These are phyloP conservation scores for Delphinella strobiligena DNA, from an alignment of 2,329 filamentous ascomycete species.

Conservation along the genomic window DNA sequence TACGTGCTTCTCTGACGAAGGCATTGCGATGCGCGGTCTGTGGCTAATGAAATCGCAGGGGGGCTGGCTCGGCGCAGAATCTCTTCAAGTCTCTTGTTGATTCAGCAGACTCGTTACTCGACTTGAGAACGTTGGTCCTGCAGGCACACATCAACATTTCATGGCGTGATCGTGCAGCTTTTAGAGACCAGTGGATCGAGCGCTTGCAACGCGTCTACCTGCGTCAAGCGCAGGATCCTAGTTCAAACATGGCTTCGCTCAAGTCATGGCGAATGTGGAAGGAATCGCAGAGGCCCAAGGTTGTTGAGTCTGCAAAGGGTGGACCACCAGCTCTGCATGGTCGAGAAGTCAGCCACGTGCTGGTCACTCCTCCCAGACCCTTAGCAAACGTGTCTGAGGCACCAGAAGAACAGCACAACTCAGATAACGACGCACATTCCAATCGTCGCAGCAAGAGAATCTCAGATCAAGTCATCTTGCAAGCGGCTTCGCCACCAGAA, in stretches of 20 bases:
- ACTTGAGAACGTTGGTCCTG: constrained; percentile 59
- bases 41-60: constrained; percentile 17
- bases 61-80: constrained; percentile 52
- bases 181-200: constrained; percentile 67
- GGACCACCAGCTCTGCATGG: too few relatives aligned
- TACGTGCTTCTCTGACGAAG: not conserved
- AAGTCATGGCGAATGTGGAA: constrained; percentile 31
- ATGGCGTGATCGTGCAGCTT: constrained; percentile 71
- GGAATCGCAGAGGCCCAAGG: constrained; percentile 11
- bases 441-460: constrained; percentile 20
- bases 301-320: too few relatives aligned
- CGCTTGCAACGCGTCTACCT: constrained; percentile 57
- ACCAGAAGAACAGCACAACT: not conserved
- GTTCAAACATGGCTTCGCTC: constrained; percentile 28
- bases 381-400: not conserved
- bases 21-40: not conserved
- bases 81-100: constrained; percentile 72
- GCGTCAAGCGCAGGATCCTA: constrained; percentile 34
- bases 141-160: constrained; percentile 65
- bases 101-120: constrained; percentile 51
- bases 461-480: constrained; percentile 10
- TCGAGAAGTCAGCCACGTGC: constrained; percentile 11
- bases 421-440: constrained; percentile 4
- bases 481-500: not conserved
- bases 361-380: constrained; percentile 15